Evolutionary conservation across 768 basidiomycete genomes (phyloP).

Genomic region (Tulasnella calospora): DNA sequence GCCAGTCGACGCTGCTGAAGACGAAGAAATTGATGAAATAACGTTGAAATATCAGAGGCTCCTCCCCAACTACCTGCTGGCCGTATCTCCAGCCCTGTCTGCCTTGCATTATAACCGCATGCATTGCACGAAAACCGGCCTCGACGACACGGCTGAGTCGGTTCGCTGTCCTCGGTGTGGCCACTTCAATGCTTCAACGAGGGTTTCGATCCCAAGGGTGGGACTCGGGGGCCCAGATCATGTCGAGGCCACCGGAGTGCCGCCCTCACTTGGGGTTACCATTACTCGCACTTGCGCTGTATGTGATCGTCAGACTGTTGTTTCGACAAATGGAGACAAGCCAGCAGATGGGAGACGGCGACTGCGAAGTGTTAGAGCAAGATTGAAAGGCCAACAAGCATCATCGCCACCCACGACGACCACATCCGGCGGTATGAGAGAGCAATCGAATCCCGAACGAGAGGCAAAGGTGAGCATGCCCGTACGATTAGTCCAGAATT

Average conservation of each 20-base stretch:
- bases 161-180: slow-evolving; percentile 17
- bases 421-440: not conserved
- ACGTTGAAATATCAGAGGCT: slow-evolving; percentile 6
- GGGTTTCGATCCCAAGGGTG: not conserved
- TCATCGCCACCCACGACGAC: not conserved
- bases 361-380: not conserved
- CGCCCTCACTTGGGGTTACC: not conserved
- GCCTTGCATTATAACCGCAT: slow-evolving; percentile 4
- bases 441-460: not conserved
- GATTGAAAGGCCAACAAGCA: not conserved
- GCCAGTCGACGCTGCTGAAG: not conserved
- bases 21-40: not conserved
- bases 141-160: not conserved
- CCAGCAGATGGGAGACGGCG: not conserved
- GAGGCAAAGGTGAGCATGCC: not conserved
- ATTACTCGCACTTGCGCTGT: not conserved
- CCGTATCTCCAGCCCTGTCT: not conserved
- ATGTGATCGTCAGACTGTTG: not conserved
- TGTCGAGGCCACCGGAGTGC: not conserved
- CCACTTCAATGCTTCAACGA: slow-evolving; percentile 5
- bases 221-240: not conserved
- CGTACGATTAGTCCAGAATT: not conserved
- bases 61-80: not conserved
- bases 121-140: not conserved
- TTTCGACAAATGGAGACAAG: not conserved